Percentiles rank a stretch among this genome's conserved stretches.
phyloP scores from a whole-genome alignment of 371 early-diverging fungal genomes.

The Rhizopus sp. region DNA sequence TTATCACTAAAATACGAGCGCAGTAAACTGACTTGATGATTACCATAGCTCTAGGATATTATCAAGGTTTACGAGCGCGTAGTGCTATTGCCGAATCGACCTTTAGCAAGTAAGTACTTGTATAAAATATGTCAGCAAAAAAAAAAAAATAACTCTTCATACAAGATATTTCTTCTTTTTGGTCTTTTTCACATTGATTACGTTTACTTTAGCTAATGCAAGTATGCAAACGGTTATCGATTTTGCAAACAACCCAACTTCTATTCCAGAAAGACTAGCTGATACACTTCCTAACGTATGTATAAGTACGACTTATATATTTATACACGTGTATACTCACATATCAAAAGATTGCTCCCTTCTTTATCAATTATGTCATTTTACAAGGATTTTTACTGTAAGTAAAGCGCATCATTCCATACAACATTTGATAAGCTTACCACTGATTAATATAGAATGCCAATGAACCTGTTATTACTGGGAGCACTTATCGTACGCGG shows the following conservation, averaged over 20 bases:
- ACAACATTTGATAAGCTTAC: neutral
- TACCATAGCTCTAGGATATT: slow-evolving; percentile 34
- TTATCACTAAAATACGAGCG: neutral
- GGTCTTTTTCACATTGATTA: slow-evolving; percentile 86
- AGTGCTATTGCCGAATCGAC: slow-evolving; percentile 49
- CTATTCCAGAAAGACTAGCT: slow-evolving; percentile 65
- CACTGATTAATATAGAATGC: slow-evolving; percentile 33
- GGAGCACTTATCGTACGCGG: slow-evolving; percentile 47
- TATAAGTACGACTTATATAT: neutral
- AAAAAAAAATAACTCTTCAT: slow-evolving; percentile 9
- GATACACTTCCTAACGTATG: slow-evolving; percentile 53
- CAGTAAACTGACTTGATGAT: neutral
- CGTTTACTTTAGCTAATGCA: slow-evolving; percentile 79
- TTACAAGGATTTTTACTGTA: slow-evolving; percentile 66
- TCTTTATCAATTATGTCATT: slow-evolving; percentile 77
- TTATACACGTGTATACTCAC: neutral
- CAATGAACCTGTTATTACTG: slow-evolving; percentile 68
- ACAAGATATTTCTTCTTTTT: slow-evolving; percentile 84
- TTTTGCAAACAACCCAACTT: slow-evolving; percentile 53
- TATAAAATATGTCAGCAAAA: neutral
- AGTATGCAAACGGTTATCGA: slow-evolving; percentile 62
- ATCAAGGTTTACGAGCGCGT: slow-evolving; percentile 46
- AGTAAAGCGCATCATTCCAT: neutral
- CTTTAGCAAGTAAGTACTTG: slow-evolving; percentile 41
- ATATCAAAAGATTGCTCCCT: slow-evolving; percentile 63